A percentile compares a stretch with the other conserved stretches of the same genome.
These are phyloP conservation scores for Ephemerocybe angulata DNA, from an alignment of 768 basidiomycete species.

Conservation along the genomic window DNA sequence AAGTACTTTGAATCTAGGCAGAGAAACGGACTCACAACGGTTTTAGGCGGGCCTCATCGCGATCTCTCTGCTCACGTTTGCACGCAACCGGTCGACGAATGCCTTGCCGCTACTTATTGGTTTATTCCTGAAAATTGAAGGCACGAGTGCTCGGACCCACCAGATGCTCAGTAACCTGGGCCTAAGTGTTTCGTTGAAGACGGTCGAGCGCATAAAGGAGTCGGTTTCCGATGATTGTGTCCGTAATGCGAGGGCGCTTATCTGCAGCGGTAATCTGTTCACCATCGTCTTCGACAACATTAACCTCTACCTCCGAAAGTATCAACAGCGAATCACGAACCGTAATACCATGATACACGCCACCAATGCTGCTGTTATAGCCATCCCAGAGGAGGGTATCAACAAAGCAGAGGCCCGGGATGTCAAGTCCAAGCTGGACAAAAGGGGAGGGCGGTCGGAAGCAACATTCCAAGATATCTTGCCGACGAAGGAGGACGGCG, in stretches of 20 bases:
- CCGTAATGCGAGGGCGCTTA: conserved; percentile 18
- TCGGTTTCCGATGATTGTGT: conserved; percentile 25
- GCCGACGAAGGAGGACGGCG: conserved; percentile 16
- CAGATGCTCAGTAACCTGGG: conserved; percentile 26
- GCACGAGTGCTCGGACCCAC: conserved; percentile 27
- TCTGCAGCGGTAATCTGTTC: conserved; percentile 18
- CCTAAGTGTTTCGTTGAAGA: conserved; percentile 21
- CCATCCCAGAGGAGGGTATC: neutral
- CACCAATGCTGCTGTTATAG: conserved; percentile 15
- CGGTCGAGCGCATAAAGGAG: conserved; percentile 25
- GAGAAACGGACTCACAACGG: neutral
- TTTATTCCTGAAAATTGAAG: conserved; percentile 28
- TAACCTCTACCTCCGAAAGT: conserved; percentile 30
- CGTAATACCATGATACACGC: conserved; percentile 26
- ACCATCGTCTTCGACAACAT: conserved; percentile 30
- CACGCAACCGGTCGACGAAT: conserved; percentile 26
- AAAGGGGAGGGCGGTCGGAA: conserved; percentile 13
- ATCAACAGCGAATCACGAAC: conserved; percentile 26
- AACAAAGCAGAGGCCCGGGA: conserved; percentile 8
- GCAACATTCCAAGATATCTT: conserved; percentile 18
- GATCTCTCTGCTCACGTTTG: conserved; percentile 22
- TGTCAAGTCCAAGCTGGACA: conserved; percentile 8
- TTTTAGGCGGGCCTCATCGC: conserved; percentile 4
- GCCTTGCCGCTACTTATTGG: conserved; percentile 25
- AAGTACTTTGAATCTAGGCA: conserved; percentile 2